phyloP scores from a whole-genome alignment of 805 yeast species.

The Henningerozyma blattae region DNA sequence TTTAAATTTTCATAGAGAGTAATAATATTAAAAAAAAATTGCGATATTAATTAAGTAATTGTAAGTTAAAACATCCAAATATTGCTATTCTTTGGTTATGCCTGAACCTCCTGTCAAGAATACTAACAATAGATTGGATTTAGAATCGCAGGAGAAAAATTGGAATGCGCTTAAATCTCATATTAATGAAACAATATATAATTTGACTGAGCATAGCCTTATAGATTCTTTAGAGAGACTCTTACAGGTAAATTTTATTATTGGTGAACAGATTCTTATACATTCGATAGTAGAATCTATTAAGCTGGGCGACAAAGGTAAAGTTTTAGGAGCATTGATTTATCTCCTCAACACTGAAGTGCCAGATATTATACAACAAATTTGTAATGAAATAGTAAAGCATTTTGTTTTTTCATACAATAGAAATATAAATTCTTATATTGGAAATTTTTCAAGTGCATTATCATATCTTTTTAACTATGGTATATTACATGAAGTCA shows the following conservation, averaged over 20 bases:
- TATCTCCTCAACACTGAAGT: slow-evolving; percentile 53
- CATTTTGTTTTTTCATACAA: slow-evolving; percentile 46
- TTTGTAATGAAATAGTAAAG: slow-evolving; percentile 40
- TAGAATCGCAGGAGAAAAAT: slow-evolving; percentile 36
- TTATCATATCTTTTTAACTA: slow-evolving; percentile 54
- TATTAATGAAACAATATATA: slow-evolving; percentile 31
- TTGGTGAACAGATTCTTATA: slow-evolving; percentile 54
- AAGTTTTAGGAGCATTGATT: slow-evolving; percentile 44
- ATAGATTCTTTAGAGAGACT: slow-evolving; percentile 36
- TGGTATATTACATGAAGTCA: slow-evolving; percentile 43
- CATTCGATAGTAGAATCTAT: slow-evolving; percentile 46
- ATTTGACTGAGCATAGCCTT: slow-evolving; percentile 35
- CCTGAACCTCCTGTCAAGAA: too few relatives aligned
- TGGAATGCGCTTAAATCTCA: slow-evolving; percentile 45
- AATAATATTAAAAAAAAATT: too few relatives aligned
- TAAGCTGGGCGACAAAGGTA: slow-evolving; percentile 28
- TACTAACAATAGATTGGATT: too few relatives aligned
- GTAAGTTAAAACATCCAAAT: too few relatives aligned
- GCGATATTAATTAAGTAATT: too few relatives aligned
- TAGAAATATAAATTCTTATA: slow-evolving; percentile 31
- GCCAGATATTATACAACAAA: slow-evolving; percentile 54
- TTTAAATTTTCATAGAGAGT: too few relatives aligned
- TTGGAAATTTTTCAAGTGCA: slow-evolving; percentile 35
- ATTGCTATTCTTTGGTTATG: too few relatives aligned
- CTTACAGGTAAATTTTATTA: slow-evolving; percentile 42